Evolutionary conservation across 148 eudicot species (phyloP).

Genomic region (Rhododendron ovatum): DNA sequence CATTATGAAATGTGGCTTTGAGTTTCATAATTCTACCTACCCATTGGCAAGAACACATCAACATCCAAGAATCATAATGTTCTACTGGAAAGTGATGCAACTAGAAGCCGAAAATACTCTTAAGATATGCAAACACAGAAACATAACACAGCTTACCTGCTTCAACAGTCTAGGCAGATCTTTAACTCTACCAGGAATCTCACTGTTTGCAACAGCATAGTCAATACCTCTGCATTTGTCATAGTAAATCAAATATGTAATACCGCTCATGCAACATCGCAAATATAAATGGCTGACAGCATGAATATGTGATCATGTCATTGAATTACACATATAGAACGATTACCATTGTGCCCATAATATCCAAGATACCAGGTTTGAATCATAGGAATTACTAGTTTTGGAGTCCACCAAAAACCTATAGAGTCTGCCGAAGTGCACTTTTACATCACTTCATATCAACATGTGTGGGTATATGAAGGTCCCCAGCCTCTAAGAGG

Average conservation of each 20-base stretch:
- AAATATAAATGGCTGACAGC: not conserved
- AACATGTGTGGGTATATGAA: too few species aligned
- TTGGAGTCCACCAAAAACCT: not conserved
- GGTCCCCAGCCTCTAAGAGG: too few species aligned
- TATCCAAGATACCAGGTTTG: not conserved
- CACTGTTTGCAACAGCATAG: conserved; percentile 32
- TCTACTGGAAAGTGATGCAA: not conserved
- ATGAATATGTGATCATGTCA: not conserved
- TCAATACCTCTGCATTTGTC: conserved; percentile 33
- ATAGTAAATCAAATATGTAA: conserved; percentile 4
- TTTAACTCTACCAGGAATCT: conserved; percentile 29
- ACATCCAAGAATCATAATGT: not conserved
- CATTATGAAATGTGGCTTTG: not conserved
- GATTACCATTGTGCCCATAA: not conserved
- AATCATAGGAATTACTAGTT: not conserved
- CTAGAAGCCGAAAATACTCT: not conserved
- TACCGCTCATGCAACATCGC: not conserved
- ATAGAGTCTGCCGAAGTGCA: not conserved
- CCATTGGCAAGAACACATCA: not conserved
- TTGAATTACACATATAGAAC: not conserved
- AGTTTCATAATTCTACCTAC: not conserved
- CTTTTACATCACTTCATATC: not conserved
- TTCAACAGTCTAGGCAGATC: conserved; percentile 32
- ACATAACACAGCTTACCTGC: conserved; percentile 17
- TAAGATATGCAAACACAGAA: not conserved